Conservation (phyloP, 495 filamentous ascomycete species). For the Tuber brumale region DNA sequence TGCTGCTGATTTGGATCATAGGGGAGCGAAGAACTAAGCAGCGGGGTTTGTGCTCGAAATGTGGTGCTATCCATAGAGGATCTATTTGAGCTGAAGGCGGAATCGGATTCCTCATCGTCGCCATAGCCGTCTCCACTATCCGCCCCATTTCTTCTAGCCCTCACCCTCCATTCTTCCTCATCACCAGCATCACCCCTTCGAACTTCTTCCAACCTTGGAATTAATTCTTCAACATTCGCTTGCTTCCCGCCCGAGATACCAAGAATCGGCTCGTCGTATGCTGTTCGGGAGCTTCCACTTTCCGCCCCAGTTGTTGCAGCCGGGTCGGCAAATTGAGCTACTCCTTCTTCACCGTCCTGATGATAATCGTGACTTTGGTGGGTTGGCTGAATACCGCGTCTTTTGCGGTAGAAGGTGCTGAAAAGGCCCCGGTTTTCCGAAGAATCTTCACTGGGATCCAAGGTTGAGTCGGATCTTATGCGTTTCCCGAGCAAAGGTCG, state of each 20-base stretch:
- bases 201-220: not conserved
- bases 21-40: conserved; percentile 39
- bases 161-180: not conserved
- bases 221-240: not conserved
- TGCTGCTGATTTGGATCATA: conserved; percentile 39
- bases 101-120: conserved; percentile 40
- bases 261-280: conserved; percentile 28
- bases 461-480: conserved; percentile 29
- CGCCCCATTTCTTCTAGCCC: not conserved
- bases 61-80: conserved; percentile 27
- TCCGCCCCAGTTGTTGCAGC: conserved; percentile 20
- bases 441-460: conserved; percentile 15
- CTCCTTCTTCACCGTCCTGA: conserved; percentile 25
- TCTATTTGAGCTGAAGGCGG: conserved; percentile 10
- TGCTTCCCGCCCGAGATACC: not conserved
- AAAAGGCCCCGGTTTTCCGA: conserved; percentile 19
- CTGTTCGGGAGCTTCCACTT: conserved; percentile 36
- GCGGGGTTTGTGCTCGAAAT: conserved; percentile 30
- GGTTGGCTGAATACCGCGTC: conserved; percentile 19
- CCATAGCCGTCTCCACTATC: conserved; percentile 35
- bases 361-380: not conserved
- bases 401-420: conserved; percentile 31
- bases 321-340: conserved; percentile 17
- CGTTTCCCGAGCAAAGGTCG: conserved; percentile 34
- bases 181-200: not conserved